Evolutionary conservation across 1,284 basidiomycete genomes (phyloP).

Genomic region (Cryptococcus sp.): DNA sequence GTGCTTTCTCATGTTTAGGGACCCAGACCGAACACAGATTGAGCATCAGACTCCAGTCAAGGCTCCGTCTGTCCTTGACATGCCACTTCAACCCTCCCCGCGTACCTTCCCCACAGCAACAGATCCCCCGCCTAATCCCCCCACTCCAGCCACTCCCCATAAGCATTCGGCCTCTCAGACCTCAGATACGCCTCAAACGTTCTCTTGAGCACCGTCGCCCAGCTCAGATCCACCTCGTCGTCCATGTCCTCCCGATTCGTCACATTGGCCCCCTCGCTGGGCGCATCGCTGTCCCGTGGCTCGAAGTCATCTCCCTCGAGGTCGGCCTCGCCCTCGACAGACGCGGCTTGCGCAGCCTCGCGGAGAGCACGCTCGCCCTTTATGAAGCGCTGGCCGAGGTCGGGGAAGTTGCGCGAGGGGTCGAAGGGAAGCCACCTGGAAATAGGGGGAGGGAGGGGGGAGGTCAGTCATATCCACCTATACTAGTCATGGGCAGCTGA

Average conservation of each 20-base stretch:
- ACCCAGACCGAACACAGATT: too few relatives aligned
- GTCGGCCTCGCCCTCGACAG: constrained; percentile 15
- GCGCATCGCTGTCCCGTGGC: constrained; percentile 12
- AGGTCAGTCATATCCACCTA: constrained; percentile 83
- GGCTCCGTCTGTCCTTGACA: too few relatives aligned
- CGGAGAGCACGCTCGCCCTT: constrained; percentile 63
- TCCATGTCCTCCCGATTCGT: constrained; percentile 38
- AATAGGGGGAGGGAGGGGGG: constrained; percentile 81
- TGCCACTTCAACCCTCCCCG: too few relatives aligned
- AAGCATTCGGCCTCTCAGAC: constrained; percentile 85
- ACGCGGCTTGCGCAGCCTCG: constrained; percentile 41
- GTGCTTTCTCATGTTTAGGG: too few relatives aligned
- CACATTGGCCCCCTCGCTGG: constrained; percentile 24
- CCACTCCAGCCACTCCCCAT: constrained; percentile 69
- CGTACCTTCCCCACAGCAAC: too few relatives aligned
- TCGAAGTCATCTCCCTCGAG: constrained; percentile 12
- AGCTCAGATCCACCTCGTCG: constrained; percentile 71
- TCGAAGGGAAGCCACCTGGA: constrained; percentile 94
- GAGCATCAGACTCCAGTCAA: too few relatives aligned
- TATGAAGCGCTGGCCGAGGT: constrained; percentile 74
- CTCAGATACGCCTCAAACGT: constrained; percentile 86
- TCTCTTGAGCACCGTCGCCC: constrained; percentile 84
- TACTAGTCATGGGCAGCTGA: constrained; percentile 58
- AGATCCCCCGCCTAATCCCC: constrained; percentile 9
- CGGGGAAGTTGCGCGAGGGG: constrained; percentile 80